Base-by-base conservation (phyloP, 306 rosid genomes). In the Hippophae tibetana region DNA sequence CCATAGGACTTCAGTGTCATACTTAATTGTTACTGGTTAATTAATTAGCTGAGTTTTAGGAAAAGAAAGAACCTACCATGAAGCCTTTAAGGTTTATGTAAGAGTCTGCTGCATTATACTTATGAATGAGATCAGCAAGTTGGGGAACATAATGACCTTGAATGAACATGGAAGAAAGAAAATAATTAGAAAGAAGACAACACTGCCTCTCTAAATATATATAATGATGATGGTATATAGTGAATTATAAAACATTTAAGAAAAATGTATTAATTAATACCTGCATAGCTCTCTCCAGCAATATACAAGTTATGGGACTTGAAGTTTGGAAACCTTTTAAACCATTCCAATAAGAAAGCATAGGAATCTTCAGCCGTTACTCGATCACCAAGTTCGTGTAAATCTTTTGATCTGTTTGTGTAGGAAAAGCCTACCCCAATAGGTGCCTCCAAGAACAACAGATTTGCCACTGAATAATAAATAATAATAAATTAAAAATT, bases 121-220 rank as follows among this genome's bases (percentile, higher is more conserved):
- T 73, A 9, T 75, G 68, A 58, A 87, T 83, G 46, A 78, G 82
- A 66, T 89, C 83, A 1, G 95, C 83, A 43, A 89, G 89, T 63
- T 89, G 95, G 6, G 95, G 87, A 74, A 78, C 86, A 63, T 84
- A 87, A 60, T 87, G 90, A 0, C 95, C 86, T 81, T 60, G 10
- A 72, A 50, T 18, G n/a, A 48, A 11, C 27, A 13, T 9, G 56
- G n/a, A 52, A 26, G 47, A n/a, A 57, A 48, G 52, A 48, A 48
- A 48, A 7, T 3, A 10, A 47, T 12, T 6, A 47, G 44, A 9
- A 3, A 23, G 41, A 48, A 31, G 38, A 31, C 38, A 31, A 31
- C 38, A 31, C 38, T 31, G 38, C 38, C 38, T 31, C 38, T 31
- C 23, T 18, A 18, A 18, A 18, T 18, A 18, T 18, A 31, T 2